These are phyloP conservation scores for Excoecaria cochinchinensis DNA, from an alignment of 345 rosid genomes.

Conservation along the genomic window DNA sequence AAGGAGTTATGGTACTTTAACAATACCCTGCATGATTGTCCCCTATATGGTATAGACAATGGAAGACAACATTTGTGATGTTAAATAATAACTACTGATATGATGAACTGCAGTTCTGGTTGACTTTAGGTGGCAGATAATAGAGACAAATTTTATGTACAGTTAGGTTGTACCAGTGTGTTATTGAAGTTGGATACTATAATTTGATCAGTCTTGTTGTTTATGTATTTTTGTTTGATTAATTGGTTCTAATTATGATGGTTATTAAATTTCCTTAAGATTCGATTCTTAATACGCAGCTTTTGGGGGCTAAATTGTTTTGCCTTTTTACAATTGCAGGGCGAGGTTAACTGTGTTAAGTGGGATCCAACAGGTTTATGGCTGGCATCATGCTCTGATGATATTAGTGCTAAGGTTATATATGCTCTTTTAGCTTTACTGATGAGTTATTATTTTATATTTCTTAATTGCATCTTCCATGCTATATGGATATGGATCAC, in stretches of 20 bases:
- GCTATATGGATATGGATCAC: not conserved
- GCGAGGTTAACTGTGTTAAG: conserved; percentile 98
- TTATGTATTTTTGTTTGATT: not conserved
- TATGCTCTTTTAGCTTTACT: conserved; percentile 2
- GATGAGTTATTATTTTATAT: not conserved
- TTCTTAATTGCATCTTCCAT: not conserved
- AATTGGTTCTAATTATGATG: not conserved
- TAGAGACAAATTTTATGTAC: not conserved
- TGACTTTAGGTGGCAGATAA: not conserved
- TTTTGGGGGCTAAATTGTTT: conserved; percentile 17
- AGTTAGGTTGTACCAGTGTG: not conserved
- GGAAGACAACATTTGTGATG: not conserved
- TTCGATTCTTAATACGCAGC: not conserved
- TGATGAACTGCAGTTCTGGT: not conserved
- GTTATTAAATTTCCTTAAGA: not conserved
- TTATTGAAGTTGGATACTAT: not conserved
- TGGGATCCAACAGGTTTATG: conserved; percentile 98
- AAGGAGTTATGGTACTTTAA: too few species aligned
- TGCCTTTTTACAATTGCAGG: conserved; percentile 50
- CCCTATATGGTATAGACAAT: not conserved
- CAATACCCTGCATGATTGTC: not conserved
- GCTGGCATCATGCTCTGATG: conserved; percentile 98
- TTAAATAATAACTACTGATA: not conserved
- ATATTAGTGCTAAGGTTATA: conserved; percentile 86
- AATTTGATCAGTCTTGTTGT: not conserved